Percentiles rank a stretch among this genome's conserved stretches.
Conservation (phyloP, 2,329 filamentous ascomycete species). For the Colletotrichum australisinense region DNA sequence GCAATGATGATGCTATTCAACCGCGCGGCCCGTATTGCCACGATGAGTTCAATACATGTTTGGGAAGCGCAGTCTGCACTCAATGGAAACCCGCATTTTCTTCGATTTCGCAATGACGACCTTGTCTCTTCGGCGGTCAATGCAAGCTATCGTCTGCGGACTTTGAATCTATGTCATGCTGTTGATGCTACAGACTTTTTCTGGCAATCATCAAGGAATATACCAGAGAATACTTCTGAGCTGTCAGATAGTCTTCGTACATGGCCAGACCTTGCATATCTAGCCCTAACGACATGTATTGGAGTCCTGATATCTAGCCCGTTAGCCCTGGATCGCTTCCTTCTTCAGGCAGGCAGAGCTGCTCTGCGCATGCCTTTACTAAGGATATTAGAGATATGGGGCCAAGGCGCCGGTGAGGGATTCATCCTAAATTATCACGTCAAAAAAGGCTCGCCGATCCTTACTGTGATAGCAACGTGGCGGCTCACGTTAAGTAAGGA, state of each 20-base stretch:
- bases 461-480: constrained; percentile 8
- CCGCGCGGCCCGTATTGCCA: background rate
- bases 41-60: background rate
- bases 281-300: constrained; percentile 1
- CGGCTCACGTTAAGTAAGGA: background rate
- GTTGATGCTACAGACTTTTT: constrained; percentile 12
- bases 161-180: background rate
- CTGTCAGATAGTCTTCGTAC: background rate
- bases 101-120: background rate
- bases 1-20: background rate
- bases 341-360: background rate
- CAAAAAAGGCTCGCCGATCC: background rate
- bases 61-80: background rate
- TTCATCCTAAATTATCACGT: background rate
- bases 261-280: background rate
- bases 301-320: background rate
- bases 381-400: background rate
- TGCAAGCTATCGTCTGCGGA: background rate
- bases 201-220: background rate
- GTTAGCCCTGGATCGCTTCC: background rate
- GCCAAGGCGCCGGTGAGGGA: background rate
- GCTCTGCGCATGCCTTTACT: background rate
- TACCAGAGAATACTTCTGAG: background rate
- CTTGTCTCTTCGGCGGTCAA: background rate
- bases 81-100: background rate